Base-by-base conservation (phyloP, 2,329 filamentous ascomycete genomes). In the Trichoderma arundinaceum region DNA sequence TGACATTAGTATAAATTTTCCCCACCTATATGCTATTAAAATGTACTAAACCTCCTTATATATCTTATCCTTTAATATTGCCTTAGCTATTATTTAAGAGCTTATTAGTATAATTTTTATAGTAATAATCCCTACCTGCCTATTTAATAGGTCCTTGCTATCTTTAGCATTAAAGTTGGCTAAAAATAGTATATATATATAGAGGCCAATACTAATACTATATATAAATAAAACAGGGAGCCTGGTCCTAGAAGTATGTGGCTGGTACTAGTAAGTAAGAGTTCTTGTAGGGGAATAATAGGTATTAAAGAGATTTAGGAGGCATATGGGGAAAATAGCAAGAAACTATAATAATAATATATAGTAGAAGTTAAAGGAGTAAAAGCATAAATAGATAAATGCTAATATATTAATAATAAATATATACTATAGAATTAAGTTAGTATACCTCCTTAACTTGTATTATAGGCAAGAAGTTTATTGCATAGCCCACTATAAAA, bases 211-310 rank as follows among this genome's bases (percentile, higher is more conserved):
- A 74, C 86, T 86, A 63, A 89, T 88, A 35, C 88, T 87, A 69
- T 90, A 87, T 33, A 90, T 81, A 72, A 88, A 89, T 6, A 90
- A 74, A 13, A 90, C 73, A 0, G 87, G 87, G 2, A 85, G 78
- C 48, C 80, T 80, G 1, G 79, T 84, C 64, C 80, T 83, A 2
- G 87, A 87, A 0, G 81, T 88, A 68, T 90, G 87, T 9, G 83
- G 83, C 32, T 83, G 82, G 69, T 86, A 79, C 85, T 86, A 89
- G 76, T 89, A 89, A 43, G 82, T 82, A 2, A 86, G 74, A 13
- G 79, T 74, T 49, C 79, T 76, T 0, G 80, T 81, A 7, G 81
- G 79, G 2, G 84, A 86, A 4, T 70, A 70, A 10, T 80, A 74
- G n/a, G 74, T 74, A 0, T 81, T 78, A 44, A 84, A 71, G 19